Conservation (phyloP, 768 basidiomycete species). For the Sutorius australiensis region DNA sequence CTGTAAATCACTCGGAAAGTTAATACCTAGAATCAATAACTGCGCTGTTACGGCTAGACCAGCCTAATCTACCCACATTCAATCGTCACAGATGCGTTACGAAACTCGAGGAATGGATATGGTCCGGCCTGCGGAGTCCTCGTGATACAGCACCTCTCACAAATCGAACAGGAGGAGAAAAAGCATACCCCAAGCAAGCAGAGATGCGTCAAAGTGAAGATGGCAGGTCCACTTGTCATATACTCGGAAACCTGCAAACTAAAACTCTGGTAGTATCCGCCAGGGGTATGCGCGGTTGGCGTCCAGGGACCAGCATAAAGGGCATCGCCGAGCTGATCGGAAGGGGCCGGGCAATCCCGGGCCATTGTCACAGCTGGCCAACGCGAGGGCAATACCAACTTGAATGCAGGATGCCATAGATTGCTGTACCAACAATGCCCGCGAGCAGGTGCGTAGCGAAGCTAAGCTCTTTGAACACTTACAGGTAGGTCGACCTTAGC, state of each 20-base stretch:
- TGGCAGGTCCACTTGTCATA: constrained; percentile 16
- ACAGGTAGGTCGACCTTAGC: constrained; percentile 23
- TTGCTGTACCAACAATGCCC: too few species aligned
- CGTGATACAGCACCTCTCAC: neutral
- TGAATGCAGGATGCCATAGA: constrained; percentile 7
- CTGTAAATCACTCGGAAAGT: too few species aligned
- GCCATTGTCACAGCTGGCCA: constrained; percentile 19
- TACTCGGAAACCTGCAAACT: constrained; percentile 12
- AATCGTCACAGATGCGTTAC: constrained; percentile 23
- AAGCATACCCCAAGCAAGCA: constrained; percentile 28
- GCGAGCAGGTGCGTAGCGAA: neutral
- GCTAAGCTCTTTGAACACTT: neutral
- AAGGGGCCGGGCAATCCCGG: constrained; percentile 22
- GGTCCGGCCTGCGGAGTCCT: constrained; percentile 18
- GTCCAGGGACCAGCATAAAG: constrained; percentile 30
- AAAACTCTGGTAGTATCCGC: constrained; percentile 30
- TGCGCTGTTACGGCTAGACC: neutral
- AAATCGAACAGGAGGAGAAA: neutral
- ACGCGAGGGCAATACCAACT: constrained; percentile 31
- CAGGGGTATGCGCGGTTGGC: constrained; percentile 14
- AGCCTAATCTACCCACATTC: neutral
- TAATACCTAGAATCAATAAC: too few species aligned
- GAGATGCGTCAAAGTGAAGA: constrained; percentile 30
- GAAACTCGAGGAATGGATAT: constrained; percentile 26
- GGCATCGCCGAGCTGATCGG: constrained; percentile 19